A percentile compares a stretch with the other conserved stretches of the same genome.
These are phyloP conservation scores for Eimeria praecox DNA, from an alignment of 169 alveolate genomes.

Conservation along the genomic window DNA sequence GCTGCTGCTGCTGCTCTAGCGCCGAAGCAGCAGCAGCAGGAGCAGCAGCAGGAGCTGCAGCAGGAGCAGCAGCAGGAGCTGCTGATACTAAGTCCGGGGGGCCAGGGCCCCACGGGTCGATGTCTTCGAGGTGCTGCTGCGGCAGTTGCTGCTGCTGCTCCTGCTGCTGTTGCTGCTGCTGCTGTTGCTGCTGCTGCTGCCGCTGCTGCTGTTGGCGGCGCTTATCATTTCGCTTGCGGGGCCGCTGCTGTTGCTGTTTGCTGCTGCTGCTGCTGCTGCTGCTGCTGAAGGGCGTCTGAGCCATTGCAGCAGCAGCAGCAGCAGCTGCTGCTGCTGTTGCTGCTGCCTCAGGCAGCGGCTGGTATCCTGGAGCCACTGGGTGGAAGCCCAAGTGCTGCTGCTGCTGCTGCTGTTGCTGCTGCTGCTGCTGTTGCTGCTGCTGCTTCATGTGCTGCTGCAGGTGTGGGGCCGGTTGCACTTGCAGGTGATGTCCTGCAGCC, in stretches of 20 bases:
- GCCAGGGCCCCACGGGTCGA: not conserved
- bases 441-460: not conserved
- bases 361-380: constrained; percentile 9
- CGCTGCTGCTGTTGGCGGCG: constrained; percentile 6
- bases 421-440: not conserved
- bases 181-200: constrained; percentile 42
- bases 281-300: not conserved
- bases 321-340: constrained; percentile 10
- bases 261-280: constrained; percentile 40
- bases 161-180: not conserved
- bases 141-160: constrained; percentile 5
- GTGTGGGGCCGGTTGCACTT: not conserved
- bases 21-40: not conserved
- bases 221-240: not conserved
- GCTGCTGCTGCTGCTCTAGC: not conserved
- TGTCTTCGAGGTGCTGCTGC: not conserved
- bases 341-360: not conserved
- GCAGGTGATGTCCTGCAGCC: not conserved
- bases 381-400: constrained; percentile 12
- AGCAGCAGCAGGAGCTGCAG: not conserved
- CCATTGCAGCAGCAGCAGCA: not conserved
- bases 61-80: not conserved
- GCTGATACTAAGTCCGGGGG: not conserved
- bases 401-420: constrained; percentile 5
- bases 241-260: constrained; percentile 13